A percentile compares a stretch with the other conserved stretches of the same genome.
These are phyloP conservation scores for Tricholoma saponaceum DNA, from an alignment of 768 basidiomycete genomes.

Conservation along the genomic window DNA sequence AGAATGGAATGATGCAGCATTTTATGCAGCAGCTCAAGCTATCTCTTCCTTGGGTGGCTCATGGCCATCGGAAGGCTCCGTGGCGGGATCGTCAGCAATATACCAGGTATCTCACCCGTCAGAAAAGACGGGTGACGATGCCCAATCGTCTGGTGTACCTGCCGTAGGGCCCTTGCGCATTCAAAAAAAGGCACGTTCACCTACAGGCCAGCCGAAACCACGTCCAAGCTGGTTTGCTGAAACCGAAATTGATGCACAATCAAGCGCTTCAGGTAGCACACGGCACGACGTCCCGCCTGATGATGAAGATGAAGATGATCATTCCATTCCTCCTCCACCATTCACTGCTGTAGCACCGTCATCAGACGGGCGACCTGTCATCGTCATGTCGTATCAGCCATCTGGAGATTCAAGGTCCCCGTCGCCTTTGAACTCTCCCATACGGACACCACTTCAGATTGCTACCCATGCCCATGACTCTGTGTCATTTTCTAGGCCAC, in stretches of 20 bases:
- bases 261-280: background rate
- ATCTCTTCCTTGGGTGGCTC: background rate
- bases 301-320: slow-evolving; percentile 18
- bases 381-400: slow-evolving; percentile 19
- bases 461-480: background rate
- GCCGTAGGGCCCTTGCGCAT: slow-evolving; percentile 32
- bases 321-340: slow-evolving; percentile 32
- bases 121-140: background rate
- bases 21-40: slow-evolving; percentile 27
- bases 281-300: slow-evolving; percentile 10
- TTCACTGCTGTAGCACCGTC: slow-evolving; percentile 32
- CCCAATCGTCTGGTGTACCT: background rate
- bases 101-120: slow-evolving; percentile 2
- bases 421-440: slow-evolving; percentile 13
- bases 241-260: background rate
- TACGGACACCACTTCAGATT: background rate
- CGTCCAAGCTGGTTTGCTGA: background rate
- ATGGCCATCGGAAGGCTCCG: background rate
- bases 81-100: slow-evolving; percentile 4
- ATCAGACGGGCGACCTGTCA: slow-evolving; percentile 26
- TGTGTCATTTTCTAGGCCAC: slow-evolving; percentile 3
- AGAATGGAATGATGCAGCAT: slow-evolving; percentile 42
- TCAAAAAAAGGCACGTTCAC: slow-evolving; percentile 22
- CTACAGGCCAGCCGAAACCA: slow-evolving; percentile 9
- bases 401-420: slow-evolving; percentile 15